phyloP scores from a whole-genome alignment of 805 yeast genomes.

The Ogataea glucozyma region DNA sequence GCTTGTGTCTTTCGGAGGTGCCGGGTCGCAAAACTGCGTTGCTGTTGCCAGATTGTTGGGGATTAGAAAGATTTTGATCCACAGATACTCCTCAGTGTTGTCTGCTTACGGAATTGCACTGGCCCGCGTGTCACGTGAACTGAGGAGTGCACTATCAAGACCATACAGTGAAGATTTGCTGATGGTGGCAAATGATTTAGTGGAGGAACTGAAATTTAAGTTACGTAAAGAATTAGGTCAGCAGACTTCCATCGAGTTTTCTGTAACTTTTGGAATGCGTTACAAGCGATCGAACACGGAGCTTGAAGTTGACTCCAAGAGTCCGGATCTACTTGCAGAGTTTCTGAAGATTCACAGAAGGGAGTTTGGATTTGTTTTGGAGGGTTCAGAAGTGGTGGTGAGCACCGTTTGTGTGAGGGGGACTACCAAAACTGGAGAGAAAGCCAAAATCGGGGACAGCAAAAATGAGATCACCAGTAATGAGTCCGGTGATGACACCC shows the following conservation, averaged over 20 bases:
- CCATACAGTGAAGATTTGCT: slow-evolving; percentile 55
- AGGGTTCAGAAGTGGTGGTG: slow-evolving; percentile 22
- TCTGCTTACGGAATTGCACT: slow-evolving; percentile 85
- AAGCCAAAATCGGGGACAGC: slow-evolving; percentile 52
- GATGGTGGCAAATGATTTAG: slow-evolving; percentile 21
- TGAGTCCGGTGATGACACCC: slow-evolving; percentile 2
- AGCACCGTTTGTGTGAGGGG: slow-evolving; percentile 44
- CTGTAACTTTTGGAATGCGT: slow-evolving; percentile 70
- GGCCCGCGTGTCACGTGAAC: slow-evolving; percentile 78
- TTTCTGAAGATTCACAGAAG: slow-evolving; percentile 60
- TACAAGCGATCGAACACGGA: slow-evolving; percentile 87
- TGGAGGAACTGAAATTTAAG: slow-evolving; percentile 41
- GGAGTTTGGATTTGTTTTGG: slow-evolving; percentile 71
- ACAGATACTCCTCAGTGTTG: slow-evolving; percentile 71
- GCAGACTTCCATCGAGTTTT: slow-evolving; percentile 54
- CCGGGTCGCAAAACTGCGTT: slow-evolving; percentile 86
- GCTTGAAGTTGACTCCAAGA: slow-evolving; percentile 52
- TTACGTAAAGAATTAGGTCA: background rate
- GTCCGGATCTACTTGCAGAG: slow-evolving; percentile 40
- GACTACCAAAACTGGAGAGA: no score
- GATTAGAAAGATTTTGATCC: slow-evolving; percentile 64
- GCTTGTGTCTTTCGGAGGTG: slow-evolving; percentile 84
- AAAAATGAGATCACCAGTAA: slow-evolving; percentile 3
- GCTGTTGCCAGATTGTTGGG: slow-evolving; percentile 71
- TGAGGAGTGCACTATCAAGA: slow-evolving; percentile 50